Evolutionary conservation across 768 basidiomycete genomes (phyloP).

Genomic region (Rhodotorula kratochvilovae): DNA sequence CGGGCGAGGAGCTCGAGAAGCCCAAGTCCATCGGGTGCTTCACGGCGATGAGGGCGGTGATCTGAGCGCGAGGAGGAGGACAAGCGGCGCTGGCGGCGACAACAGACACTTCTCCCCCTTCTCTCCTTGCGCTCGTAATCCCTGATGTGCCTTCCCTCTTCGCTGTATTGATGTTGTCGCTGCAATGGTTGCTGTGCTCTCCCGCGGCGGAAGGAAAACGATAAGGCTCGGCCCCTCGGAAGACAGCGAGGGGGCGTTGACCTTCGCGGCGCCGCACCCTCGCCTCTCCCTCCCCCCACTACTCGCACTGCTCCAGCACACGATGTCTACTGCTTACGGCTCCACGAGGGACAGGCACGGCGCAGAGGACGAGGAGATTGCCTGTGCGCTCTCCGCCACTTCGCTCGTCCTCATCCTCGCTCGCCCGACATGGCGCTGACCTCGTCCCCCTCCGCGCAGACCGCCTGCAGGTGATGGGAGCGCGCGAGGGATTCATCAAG

Average conservation of each 20-base stretch:
- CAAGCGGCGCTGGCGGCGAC: too few relatives aligned
- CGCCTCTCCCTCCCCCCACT: neutral
- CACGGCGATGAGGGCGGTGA: constrained; percentile 29
- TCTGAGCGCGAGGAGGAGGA: neutral
- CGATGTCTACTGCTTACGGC: neutral
- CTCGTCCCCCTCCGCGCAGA: neutral
- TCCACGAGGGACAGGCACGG: neutral
- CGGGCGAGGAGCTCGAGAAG: constrained; percentile 49
- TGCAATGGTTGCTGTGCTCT: neutral
- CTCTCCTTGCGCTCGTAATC: neutral
- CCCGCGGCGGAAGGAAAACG: neutral
- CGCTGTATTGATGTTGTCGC: neutral
- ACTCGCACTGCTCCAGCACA: neutral
- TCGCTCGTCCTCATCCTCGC: neutral
- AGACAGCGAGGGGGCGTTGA: neutral
- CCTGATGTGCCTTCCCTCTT: neutral
- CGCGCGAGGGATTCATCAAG: constrained; percentile 28
- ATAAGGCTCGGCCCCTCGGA: neutral
- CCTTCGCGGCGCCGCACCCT: neutral
- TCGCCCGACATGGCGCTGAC: neutral
- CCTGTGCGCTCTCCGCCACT: neutral
- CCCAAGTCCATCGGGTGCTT: constrained; percentile 25
- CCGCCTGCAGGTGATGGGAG: constrained; percentile 27
- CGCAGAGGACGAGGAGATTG: constrained; percentile 19
- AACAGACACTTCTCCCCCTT: neutral